phyloP scores from a whole-genome alignment of 305 asterid species.

The Fraxinus latifolia region DNA sequence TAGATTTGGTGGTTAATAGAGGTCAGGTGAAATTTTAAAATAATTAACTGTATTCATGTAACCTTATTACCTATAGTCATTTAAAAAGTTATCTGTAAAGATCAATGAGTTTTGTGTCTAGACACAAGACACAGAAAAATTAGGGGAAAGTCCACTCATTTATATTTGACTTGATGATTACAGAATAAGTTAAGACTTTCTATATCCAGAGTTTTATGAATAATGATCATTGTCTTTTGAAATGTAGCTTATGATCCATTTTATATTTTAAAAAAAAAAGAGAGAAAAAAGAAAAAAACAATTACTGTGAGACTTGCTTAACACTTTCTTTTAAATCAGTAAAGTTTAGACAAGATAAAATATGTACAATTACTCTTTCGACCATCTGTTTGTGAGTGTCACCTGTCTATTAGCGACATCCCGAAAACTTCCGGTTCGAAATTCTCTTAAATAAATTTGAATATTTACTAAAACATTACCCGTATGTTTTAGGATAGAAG shows the following conservation, averaged over 20 bases:
- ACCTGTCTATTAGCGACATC: neutral
- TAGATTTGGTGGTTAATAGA: constrained; percentile 8
- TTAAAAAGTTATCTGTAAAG: neutral
- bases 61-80: neutral
- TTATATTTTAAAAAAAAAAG: neutral
- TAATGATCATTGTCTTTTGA: neutral
- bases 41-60: neutral
- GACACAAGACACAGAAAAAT: neutral
- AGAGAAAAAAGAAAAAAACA: neutral
- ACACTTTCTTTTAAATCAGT: neutral
- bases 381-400: neutral
- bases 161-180: neutral
- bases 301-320: neutral
- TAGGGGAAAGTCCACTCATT: neutral
- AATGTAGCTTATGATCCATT: neutral
- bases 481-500: neutral
- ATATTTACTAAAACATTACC: neutral
- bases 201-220: neutral
- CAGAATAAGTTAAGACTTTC: neutral
- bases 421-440: no score
- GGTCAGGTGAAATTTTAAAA: neutral
- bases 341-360: neutral
- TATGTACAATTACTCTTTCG: neutral
- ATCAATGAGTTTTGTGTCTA: neutral
- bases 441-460: neutral